Base-by-base conservation (phyloP, 768 basidiomycete genomes). In the Cantharellus anzutake region DNA sequence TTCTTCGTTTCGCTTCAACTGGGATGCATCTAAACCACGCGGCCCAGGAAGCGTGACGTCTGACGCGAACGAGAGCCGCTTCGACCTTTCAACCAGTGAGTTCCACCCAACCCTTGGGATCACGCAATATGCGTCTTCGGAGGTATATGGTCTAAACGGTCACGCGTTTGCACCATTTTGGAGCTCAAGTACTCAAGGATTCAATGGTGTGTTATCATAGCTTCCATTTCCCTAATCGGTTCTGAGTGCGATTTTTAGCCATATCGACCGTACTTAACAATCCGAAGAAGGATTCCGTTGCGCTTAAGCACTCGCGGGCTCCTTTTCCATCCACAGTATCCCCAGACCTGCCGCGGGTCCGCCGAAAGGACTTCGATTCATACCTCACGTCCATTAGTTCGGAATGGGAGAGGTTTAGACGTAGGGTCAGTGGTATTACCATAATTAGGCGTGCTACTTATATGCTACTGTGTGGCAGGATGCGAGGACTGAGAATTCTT, bases 191-290 rank as follows among this genome's bases (percentile, higher is more conserved):
- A 66, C 78, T 51, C 83, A 88, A 65, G 91, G 91, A 4, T 93
- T 94, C 72, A 86, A 94, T 68, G 90, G 90, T 87, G 68, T 60
- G 79, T 56, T 20, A 61, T 41, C 41, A 39, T 41, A 11, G 3
- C 48, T 16, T 20, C 39, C 14, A 29, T 56, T 51, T 70, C 38
- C 37, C 35, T 16, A 48, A 44, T 44, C 5, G 38, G 11, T 52
- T 5, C 63, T 51, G 57, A 41, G 5, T 41, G 41, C n/a, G 38
- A 5, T 61, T 20, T 53, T 11, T 68, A 96, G 93, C 91, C 42
- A 92, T 96, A 63, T 93, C 92, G 4, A 92, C 88, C 16, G 87
- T 96, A 37, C 78, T 96, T 57, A 92, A 92, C 66, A 91, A 86
- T 66, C 93, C 93, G 0, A 82, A 84, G 66, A 86, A 83, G 70